Evolutionary conservation across 805 yeast species (phyloP), one percentile per base, ranked within the genome.

Genomic region (Metahyphopichia silvanorum): DNA sequence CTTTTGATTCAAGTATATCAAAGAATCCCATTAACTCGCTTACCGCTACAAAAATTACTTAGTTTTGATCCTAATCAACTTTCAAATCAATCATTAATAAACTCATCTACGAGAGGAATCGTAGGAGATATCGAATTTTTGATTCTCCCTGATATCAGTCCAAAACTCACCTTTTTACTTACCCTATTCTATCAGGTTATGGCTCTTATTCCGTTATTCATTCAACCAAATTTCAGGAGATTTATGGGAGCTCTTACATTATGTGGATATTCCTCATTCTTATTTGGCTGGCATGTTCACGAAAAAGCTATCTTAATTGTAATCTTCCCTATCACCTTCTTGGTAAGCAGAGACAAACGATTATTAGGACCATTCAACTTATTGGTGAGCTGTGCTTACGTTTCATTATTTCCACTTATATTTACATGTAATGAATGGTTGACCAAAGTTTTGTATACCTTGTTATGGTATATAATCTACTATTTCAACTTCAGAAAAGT

Each of bases 281-380:
- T 93, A 30, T 93, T 93, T 60, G 98, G 99, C 4, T 93, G 98
- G 97, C 98, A 93, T 52, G 98, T 93, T 16, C 98, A 93, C 62
- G 98, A 93, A 59, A 93, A 93, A 70, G 98, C 98, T 0, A 77
- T 93, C n/a, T 71, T 93, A 69, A 57, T 89, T 14, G 82, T 91
- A 3, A 83, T 93, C 6, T 75, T 93, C 44, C 99, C 99, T 1
- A 79, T 86, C 55, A 73, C 93, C 5, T 81, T 93, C 53, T 58
- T 89, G 17, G 83, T 81, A 3, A 69, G 79, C 10, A 68, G 74
- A 23, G 96, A 87, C 50, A 71, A 82, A 38, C 71, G 94, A 34
- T 61, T 89, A 21, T 58, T 89, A 26, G 73, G 78, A 5, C 74
- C 91, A 1, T 93, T 82, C 55, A 74, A 80, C 50, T 68, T 86